Base-by-base conservation (phyloP, 768 basidiomycete genomes). In the Hygrophorus russula region DNA sequence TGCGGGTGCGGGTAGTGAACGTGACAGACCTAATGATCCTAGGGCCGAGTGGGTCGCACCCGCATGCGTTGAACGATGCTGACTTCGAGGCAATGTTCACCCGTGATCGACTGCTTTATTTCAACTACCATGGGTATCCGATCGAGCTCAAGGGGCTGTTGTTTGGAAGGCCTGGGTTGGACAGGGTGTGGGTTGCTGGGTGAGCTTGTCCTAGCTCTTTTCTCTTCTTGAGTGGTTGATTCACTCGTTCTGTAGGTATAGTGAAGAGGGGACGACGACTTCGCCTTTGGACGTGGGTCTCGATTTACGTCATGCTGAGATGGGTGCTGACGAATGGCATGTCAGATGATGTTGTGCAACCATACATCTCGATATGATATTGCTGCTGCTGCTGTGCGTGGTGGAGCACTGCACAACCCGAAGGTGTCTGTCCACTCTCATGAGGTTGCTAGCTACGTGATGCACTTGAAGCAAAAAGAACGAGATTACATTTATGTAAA, bases 1-100 rank as follows among this genome's bases (percentile, higher is more conserved):
- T 96, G 19, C 80, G 91, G 30, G 80, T 89, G 5, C 78, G 87
- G 14, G 84, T 93, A 45, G 78, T 93, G 45, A 93, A 94, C 51
- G 81, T 94, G 46, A 86, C 87, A 1, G 90, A 94, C 53, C 68
- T 93, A 36, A 82, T 96, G 77, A 80, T 92, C 46, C 72, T 96
- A 34, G 73, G 75, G 20, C 66, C 71, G 4, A 58, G 56, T n/a
- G 84, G 82, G 42, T 61, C 69, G 9, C 88, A 92, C 56, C 88
- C 89, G 6, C 88, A 90, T 52, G 69, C 84, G 1, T 65, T 92
- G 46, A 67, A 59, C 50, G 62, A 71, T 19, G 71, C 67, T 1
- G 74, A 71, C 39, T 92, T 86, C 56, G 65, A 74, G 35, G 63
- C 71, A 24, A 68, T 92, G 29, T 90, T 93, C 63, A 88, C 86